A percentile compares a stretch with the other conserved stretches of the same genome.
These are phyloP conservation scores for Mortierella sp. DNA, from an alignment of 371 early-diverging fungal species.

Conservation along the genomic window DNA sequence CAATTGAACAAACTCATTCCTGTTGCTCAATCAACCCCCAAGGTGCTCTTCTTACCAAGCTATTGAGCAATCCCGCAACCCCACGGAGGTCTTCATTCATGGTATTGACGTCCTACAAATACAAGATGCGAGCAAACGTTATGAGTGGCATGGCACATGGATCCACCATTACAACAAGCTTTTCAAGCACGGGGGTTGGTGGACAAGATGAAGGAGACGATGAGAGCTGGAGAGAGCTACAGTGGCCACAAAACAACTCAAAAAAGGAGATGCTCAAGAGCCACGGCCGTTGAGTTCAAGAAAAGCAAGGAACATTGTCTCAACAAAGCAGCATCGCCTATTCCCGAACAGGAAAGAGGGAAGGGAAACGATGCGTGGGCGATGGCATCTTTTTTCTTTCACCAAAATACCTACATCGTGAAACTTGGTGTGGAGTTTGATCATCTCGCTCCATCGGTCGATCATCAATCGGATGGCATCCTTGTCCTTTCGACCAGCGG, in stretches of 20 bases:
- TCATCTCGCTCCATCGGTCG: slow-evolving; percentile 34
- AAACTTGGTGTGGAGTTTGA: slow-evolving; percentile 27
- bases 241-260: too few species aligned
- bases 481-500: slow-evolving; percentile 31
- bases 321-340: too few species aligned
- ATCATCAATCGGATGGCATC: slow-evolving; percentile 17
- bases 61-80: slow-evolving; percentile 28
- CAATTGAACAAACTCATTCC: not conserved
- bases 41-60: slow-evolving; percentile 18
- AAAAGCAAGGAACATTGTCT: too few species aligned
- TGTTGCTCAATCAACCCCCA: not conserved
- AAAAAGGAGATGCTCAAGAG: too few species aligned
- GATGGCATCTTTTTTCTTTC: not conserved
- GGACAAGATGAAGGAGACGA: too few species aligned
- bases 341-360: too few species aligned
- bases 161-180: slow-evolving; percentile 1
- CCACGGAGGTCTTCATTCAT: slow-evolving; percentile 43
- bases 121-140: not conserved
- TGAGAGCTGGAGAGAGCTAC: too few species aligned
- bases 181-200: not conserved
- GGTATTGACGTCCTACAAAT: slow-evolving; percentile 24
- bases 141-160: not conserved
- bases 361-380: not conserved
- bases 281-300: too few species aligned
- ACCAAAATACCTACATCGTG: slow-evolving; percentile 34